Evolutionary conservation across 352 stramenopile genomes (phyloP).

Genomic region (Blastocystis sp.): DNA sequence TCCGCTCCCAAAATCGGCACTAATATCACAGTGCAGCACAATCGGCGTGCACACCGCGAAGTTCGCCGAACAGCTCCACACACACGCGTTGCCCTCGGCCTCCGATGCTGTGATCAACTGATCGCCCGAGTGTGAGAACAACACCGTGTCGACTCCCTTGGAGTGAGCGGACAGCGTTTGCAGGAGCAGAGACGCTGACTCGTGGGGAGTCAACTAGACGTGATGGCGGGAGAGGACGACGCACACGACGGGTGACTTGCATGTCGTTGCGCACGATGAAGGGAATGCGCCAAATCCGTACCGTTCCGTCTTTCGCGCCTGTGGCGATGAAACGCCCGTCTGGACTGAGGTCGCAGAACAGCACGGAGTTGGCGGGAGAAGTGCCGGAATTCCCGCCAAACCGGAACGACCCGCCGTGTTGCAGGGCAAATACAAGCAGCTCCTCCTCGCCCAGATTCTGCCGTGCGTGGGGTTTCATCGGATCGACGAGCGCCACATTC

Average conservation of each 20-base stretch:
- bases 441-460: neutral
- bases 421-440: conserved; percentile 8
- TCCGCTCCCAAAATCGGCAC: neutral
- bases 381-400: no score
- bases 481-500: conserved; percentile 9
- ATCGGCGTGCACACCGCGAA: conserved; percentile 7
- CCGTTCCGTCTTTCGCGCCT: neutral
- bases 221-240: neutral
- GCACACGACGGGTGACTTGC: neutral
- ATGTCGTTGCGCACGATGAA: neutral
- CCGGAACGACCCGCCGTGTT: neutral
- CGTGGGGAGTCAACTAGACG: neutral
- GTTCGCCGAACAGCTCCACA: neutral
- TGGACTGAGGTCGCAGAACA: conserved; percentile 35
- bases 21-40: conserved; percentile 60
- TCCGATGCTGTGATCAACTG: conserved; percentile 45
- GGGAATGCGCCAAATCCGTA: conserved; percentile 36
- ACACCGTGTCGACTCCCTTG: conserved; percentile 39
- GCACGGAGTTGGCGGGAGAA: conserved; percentile 8
- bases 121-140: conserved; percentile 37
- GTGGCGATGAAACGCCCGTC: conserved; percentile 11
- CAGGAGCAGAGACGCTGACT: neutral
- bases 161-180: neutral
- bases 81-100: conserved; percentile 46
- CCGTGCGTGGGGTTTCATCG: neutral